Percentiles rank a stretch among this genome's conserved stretches.
phyloP scores from a whole-genome alignment of 2,329 filamentous ascomycete genomes.

The Myriosclerotinia scirpicola region DNA sequence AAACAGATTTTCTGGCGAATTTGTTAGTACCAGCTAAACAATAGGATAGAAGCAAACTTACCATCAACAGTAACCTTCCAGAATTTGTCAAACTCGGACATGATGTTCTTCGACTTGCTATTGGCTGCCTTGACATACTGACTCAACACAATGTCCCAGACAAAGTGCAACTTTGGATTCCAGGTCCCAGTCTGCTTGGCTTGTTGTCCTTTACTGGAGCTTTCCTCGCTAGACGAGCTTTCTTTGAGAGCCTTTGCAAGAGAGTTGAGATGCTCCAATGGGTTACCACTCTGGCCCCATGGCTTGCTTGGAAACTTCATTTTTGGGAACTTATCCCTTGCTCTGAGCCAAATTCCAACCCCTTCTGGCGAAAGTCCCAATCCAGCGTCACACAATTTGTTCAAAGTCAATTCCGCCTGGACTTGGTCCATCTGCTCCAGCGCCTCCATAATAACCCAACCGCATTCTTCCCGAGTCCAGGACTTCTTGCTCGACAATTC shows the following conservation, averaged over 20 bases:
- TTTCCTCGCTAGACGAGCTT: conserved; percentile 52
- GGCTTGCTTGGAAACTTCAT: conserved; percentile 66
- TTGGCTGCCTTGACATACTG: conserved; percentile 47
- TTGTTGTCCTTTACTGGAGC: conserved; percentile 47
- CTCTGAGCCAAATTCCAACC: conserved; percentile 81
- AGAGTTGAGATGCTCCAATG: conserved; percentile 67
- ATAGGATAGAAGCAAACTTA: conserved; percentile 47
- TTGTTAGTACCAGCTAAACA: conserved; percentile 25
- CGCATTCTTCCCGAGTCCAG: conserved; percentile 87
- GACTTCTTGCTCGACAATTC: conserved; percentile 77
- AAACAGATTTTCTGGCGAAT: conserved; percentile 71
- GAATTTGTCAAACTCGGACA: conserved; percentile 65
- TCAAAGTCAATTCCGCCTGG: conserved; percentile 61
- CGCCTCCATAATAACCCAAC: conserved; percentile 75
- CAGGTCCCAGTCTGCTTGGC: conserved; percentile 63
- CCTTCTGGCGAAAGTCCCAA: conserved; percentile 82
- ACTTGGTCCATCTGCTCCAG: conserved; percentile 59
- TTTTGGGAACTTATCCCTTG: conserved; percentile 62
- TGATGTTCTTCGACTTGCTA: conserved; percentile 37
- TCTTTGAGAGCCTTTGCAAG: conserved; percentile 81
- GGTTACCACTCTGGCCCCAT: conserved; percentile 69
- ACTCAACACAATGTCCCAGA: conserved; percentile 77
- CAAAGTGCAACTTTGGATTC: conserved; percentile 80
- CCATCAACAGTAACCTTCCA: conserved; percentile 87
- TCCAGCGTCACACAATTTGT: conserved; percentile 61